phyloP scores from a whole-genome alignment of 2,329 filamentous ascomycete genomes.

The Diatrype stigma region DNA sequence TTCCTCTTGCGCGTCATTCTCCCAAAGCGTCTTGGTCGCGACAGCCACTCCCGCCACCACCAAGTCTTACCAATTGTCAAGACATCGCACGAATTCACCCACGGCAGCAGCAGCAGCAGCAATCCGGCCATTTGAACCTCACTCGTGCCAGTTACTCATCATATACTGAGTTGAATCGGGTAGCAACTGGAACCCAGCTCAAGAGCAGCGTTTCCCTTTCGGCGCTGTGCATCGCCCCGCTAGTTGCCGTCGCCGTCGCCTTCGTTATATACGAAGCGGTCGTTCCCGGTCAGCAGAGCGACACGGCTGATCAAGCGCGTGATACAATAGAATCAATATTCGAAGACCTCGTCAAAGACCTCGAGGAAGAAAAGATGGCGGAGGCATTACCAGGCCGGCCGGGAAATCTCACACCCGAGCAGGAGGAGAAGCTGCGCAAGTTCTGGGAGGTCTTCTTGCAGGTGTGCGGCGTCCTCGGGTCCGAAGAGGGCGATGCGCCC shows the following conservation, averaged over 20 bases:
- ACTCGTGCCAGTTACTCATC: not conserved
- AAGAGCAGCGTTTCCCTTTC: slow-evolving; percentile 16
- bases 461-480: slow-evolving; percentile 61
- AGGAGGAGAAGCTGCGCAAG: slow-evolving; percentile 83
- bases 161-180: not conserved
- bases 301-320: not conserved
- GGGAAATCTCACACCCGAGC: slow-evolving; percentile 82
- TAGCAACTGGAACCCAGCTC: slow-evolving; percentile 7
- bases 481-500: slow-evolving; percentile 29
- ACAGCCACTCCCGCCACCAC: not conserved
- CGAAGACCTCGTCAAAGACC: slow-evolving; percentile 3
- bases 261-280: slow-evolving; percentile 15
- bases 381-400: slow-evolving; percentile 63
- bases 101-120: no score
- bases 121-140: not conserved
- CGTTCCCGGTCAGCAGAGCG: not conserved
- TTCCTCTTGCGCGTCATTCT: not conserved
- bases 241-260: slow-evolving; percentile 14
- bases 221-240: slow-evolving; percentile 18
- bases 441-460: slow-evolving; percentile 77
- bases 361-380: slow-evolving; percentile 20
- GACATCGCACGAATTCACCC: not conserved
- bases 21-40: not conserved
- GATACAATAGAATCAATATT: slow-evolving; percentile 3
- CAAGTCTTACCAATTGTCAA: not conserved